A percentile compares a stretch with the other conserved stretches of the same genome.
phyloP scores from a whole-genome alignment of 2,329 filamentous ascomycete genomes.

The Sordariomycetes sp. region DNA sequence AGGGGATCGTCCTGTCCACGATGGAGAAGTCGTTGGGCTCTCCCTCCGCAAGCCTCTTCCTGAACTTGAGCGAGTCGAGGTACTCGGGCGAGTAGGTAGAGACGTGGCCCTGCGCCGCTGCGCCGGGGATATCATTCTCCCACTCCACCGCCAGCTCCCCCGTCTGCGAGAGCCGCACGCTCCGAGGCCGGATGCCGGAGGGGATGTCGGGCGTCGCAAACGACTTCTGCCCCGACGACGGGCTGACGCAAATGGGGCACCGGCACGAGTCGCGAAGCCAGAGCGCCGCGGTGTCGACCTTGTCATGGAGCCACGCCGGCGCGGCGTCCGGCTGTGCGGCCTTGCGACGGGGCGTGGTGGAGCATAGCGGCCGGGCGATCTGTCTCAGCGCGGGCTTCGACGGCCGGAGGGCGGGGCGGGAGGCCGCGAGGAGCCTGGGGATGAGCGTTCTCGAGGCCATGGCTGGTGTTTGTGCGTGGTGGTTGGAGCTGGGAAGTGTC shows the following conservation, averaged over 20 bases:
- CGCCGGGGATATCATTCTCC: constrained; percentile 27
- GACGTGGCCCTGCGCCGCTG: constrained; percentile 15
- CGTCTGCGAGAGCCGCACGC: constrained; percentile 17
- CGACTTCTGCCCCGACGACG: constrained; percentile 45
- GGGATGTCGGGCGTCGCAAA: constrained; percentile 29
- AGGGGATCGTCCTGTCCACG: constrained; percentile 11
- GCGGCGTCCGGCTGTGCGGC: not conserved
- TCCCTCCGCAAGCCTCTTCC: not conserved
- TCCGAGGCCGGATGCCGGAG: constrained; percentile 15
- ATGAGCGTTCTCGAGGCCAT: not conserved
- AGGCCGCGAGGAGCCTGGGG: not conserved
- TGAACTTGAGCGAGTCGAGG: constrained; percentile 11
- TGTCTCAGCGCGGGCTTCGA: not conserved
- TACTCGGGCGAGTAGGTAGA: constrained; percentile 18
- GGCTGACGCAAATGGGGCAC: constrained; percentile 38
- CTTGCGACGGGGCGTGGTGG: not conserved
- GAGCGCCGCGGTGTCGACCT: constrained; percentile 5
- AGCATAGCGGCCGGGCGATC: not conserved
- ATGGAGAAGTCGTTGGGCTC: constrained; percentile 7
- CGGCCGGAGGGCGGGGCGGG: not conserved
- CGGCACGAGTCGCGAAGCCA: constrained; percentile 40
- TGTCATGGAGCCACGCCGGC: constrained; percentile 6
- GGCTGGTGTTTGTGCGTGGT: not conserved
- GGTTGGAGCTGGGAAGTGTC: not conserved
- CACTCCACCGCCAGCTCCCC: constrained; percentile 46